Evolutionary conservation across 2,329 filamentous ascomycete species (phyloP).

Genomic region (Cercospora janseana): DNA sequence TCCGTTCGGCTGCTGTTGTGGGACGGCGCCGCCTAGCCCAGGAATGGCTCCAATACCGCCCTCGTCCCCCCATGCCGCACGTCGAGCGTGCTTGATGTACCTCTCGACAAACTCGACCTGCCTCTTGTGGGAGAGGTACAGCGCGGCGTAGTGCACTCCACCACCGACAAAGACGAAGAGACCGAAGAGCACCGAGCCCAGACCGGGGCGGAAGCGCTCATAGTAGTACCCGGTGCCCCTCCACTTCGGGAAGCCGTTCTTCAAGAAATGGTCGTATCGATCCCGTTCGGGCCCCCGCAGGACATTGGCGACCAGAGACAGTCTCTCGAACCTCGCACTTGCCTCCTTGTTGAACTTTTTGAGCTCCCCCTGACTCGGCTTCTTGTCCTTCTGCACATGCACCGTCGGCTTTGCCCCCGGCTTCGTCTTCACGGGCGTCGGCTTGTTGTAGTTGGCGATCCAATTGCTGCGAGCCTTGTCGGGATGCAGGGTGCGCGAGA

Average conservation of each 20-base stretch:
- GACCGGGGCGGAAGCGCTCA: constrained; percentile 82
- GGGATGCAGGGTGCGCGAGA: constrained; percentile 77
- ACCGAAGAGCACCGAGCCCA: constrained; percentile 79
- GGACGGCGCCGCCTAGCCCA: constrained; percentile 52
- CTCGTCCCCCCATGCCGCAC: constrained; percentile 86
- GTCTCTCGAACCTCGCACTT: constrained; percentile 75
- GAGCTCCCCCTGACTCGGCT: constrained; percentile 71
- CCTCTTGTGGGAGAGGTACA: constrained; percentile 84
- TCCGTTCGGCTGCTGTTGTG: constrained; percentile 43
- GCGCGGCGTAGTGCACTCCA: constrained; percentile 78
- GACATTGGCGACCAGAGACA: constrained; percentile 81
- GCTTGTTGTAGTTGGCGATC: constrained; percentile 64
- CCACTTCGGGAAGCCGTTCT: constrained; percentile 92
- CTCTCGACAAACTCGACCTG: constrained; percentile 87
- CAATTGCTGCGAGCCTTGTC: constrained; percentile 92
- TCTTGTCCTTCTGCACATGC: constrained; percentile 66
- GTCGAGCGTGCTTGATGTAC: constrained; percentile 85
- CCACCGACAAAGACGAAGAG: constrained; percentile 81
- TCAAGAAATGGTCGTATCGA: constrained; percentile 91
- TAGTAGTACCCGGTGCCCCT: constrained; percentile 99
- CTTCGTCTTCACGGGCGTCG: constrained; percentile 42
- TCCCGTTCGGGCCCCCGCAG: constrained; percentile 76
- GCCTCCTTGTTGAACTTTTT: constrained; percentile 76
- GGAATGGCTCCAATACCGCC: constrained; percentile 65
- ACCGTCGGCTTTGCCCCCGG: constrained; percentile 57